A percentile compares a stretch with the other conserved stretches of the same genome.
Evolutionary conservation across 805 yeast genomes (phyloP).

Genomic region (Peterozyma xylosa): DNA sequence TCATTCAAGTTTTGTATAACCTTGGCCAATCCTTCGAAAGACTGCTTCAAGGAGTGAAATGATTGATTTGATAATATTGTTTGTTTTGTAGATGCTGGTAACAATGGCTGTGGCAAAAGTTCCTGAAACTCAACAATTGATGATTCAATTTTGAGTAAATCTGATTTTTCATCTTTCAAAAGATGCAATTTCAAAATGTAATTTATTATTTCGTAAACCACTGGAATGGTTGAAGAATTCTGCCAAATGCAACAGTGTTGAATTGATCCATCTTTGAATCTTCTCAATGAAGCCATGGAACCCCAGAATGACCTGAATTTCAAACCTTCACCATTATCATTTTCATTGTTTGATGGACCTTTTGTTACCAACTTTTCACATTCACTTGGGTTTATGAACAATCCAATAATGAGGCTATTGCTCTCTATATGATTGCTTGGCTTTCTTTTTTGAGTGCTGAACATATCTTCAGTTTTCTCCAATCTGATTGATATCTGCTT

Average conservation of each 20-base stretch:
- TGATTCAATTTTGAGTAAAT: slow-evolving; percentile 20
- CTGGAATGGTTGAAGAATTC: slow-evolving; percentile 47
- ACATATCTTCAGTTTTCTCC: slow-evolving; percentile 18
- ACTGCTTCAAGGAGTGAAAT: slow-evolving; percentile 33
- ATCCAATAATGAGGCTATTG: slow-evolving; percentile 43
- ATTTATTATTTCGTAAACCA: slow-evolving; percentile 56
- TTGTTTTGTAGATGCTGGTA: slow-evolving; percentile 50
- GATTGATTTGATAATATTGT: slow-evolving; percentile 30
- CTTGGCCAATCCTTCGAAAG: slow-evolving; percentile 47
- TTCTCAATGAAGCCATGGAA: slow-evolving; percentile 69
- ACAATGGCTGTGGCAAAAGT: slow-evolving; percentile 50
- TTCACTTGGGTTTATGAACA: slow-evolving; percentile 62
- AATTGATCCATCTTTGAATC: slow-evolving; percentile 88
- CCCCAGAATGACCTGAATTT: slow-evolving; percentile 90
- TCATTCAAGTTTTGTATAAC: slow-evolving; percentile 37
- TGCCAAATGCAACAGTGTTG: slow-evolving; percentile 89
- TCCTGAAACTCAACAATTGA: slow-evolving; percentile 39
- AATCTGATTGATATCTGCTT: slow-evolving; percentile 26
- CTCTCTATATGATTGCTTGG: slow-evolving; percentile 25
- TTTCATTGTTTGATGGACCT: slow-evolving; percentile 69
- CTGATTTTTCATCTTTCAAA: slow-evolving; percentile 28
- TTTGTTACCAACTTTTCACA: slow-evolving; percentile 78
- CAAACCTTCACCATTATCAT: slow-evolving; percentile 47
- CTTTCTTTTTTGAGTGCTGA: slow-evolving; percentile 46
- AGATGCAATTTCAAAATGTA: slow-evolving; percentile 63